Evolutionary conservation across 2,329 filamentous ascomycete genomes (phyloP).

Genomic region (Cyanodermella asteris): DNA sequence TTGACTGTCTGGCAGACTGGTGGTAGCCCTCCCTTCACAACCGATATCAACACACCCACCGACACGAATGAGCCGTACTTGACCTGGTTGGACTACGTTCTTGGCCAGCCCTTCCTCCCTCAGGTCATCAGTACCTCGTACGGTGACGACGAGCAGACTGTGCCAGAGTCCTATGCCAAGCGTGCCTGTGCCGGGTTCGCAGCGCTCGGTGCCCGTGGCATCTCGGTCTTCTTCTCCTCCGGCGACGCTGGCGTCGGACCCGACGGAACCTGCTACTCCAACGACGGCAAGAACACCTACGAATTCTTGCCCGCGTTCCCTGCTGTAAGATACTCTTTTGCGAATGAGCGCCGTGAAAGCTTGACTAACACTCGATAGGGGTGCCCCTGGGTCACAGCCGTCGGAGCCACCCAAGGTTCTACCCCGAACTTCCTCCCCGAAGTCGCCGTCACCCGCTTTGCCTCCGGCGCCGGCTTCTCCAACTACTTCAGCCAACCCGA

Average conservation of each 20-base stretch:
- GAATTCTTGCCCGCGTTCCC: conserved; percentile 42
- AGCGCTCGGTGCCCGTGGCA: conserved; percentile 44
- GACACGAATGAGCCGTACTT: conserved; percentile 50
- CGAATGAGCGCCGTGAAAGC: too few species aligned
- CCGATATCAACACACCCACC: conserved; percentile 21
- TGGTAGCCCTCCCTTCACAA: conserved; percentile 29
- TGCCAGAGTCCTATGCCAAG: conserved; percentile 37
- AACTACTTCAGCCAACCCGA: conserved; percentile 26
- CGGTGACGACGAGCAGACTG: conserved; percentile 42
- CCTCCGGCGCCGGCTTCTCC: conserved; percentile 28
- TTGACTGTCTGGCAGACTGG: conserved; percentile 35
- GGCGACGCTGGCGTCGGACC: conserved; percentile 36
- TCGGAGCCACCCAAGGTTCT: conserved; percentile 41
- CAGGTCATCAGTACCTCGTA: conserved; percentile 44
- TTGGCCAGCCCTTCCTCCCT: conserved; percentile 30
- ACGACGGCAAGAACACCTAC: conserved; percentile 34
- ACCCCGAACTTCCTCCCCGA: conserved; percentile 26
- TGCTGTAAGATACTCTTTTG: too few species aligned
- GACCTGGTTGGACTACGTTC: conserved; percentile 36
- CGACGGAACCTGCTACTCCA: conserved; percentile 31
- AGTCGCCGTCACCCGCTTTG: conserved; percentile 23
- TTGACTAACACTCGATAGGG: too few species aligned
- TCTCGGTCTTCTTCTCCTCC: conserved; percentile 39
- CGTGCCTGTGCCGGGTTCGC: conserved; percentile 42
- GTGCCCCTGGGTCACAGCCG: conserved; percentile 46